A percentile compares a stretch with the other conserved stretches of the same genome.
Evolutionary conservation across 805 yeast genomes (phyloP).

Genomic region (Ogataea nitratoaversa): DNA sequence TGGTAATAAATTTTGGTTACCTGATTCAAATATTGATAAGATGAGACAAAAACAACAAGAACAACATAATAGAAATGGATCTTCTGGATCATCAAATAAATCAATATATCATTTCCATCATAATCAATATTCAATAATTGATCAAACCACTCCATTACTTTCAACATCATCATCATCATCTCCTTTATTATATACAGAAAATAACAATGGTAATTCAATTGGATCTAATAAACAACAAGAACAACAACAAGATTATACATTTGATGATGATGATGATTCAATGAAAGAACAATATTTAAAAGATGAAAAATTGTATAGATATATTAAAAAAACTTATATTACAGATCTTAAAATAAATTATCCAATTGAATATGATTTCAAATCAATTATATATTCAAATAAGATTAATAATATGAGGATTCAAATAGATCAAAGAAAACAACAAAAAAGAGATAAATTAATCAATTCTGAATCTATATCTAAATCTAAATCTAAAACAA

Average conservation of each 20-base stretch:
- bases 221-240: no score
- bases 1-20: conserved; percentile 84
- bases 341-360: conserved; percentile 36
- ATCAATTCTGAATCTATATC: no score
- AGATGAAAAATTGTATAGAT: conserved; percentile 34
- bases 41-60: not conserved
- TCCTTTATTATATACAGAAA: no score
- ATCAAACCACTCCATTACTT: conserved; percentile 12
- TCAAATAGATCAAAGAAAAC: conserved; percentile 6
- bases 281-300: conserved; percentile 25
- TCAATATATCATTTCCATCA: conserved; percentile 5
- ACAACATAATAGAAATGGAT: conserved; percentile 1
- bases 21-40: conserved; percentile 5
- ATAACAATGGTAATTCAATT: no score
- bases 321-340: conserved; percentile 33
- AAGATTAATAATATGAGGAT: conserved; percentile 14
- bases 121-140: not conserved
- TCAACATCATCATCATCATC: not conserved
- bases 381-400: conserved; percentile 12
- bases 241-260: no score
- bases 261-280: not conserved
- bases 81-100: conserved; percentile 13
- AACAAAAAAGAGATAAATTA: not conserved
- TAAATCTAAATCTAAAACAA: no score
- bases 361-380: conserved; percentile 33